Evolutionary conservation across 176 grass and related monocot species (phyloP).

Genomic region (Puccinellia tenuiflora): DNA sequence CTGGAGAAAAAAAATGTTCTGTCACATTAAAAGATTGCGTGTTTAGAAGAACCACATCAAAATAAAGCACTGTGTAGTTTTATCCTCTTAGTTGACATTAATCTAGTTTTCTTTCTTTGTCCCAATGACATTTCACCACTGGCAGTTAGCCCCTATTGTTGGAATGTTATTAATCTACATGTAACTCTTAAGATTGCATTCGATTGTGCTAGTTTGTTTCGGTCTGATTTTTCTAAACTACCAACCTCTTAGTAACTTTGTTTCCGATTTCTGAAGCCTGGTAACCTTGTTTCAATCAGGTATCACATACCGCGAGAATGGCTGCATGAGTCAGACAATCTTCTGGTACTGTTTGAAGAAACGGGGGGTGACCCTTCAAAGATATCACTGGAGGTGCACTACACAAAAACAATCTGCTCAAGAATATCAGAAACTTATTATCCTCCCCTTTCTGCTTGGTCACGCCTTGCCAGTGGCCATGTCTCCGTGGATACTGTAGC

Average conservation of each 20-base stretch:
- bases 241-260: neutral
- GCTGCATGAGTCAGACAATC: slow-evolving; percentile 63
- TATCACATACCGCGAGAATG: slow-evolving; percentile 93
- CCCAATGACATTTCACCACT: neutral
- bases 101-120: neutral
- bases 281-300: slow-evolving; percentile 39
- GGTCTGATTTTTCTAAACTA: neutral
- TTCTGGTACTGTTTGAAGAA: slow-evolving; percentile 91
- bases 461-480: slow-evolving; percentile 26
- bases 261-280: neutral
- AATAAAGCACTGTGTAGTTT: neutral
- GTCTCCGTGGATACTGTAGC: slow-evolving; percentile 35
- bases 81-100: neutral
- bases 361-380: slow-evolving; percentile 73
- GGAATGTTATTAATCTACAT: neutral
- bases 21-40: neutral
- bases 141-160: neutral
- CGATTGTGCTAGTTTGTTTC: neutral
- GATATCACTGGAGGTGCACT: slow-evolving; percentile 64
- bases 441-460: slow-evolving; percentile 85
- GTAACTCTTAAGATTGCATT: neutral
- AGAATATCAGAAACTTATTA: slow-evolving; percentile 75
- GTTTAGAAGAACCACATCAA: neutral
- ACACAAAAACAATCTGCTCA: slow-evolving; percentile 69
- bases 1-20: neutral